A percentile compares a stretch with the other conserved stretches of the same genome.
Evolutionary conservation across 108 stramenopile genomes (phyloP).

Genomic region (Fragilaria crotonensis): DNA sequence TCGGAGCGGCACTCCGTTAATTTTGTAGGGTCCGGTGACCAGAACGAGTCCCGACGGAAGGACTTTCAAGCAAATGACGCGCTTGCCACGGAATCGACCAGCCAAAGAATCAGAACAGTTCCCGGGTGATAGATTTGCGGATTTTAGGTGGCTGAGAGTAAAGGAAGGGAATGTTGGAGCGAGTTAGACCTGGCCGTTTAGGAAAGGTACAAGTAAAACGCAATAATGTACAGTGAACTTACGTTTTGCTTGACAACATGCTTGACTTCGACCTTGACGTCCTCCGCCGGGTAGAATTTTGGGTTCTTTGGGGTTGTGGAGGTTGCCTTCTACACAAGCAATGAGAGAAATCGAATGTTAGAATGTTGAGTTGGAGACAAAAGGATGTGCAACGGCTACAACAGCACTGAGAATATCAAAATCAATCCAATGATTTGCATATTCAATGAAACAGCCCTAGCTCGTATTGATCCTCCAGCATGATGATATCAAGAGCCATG

Average conservation of each 20-base stretch:
- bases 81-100: slow-evolving; percentile 98
- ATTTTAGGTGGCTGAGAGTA: slow-evolving; percentile 73
- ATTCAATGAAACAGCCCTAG: too few relatives aligned
- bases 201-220: too few relatives aligned
- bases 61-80: slow-evolving; percentile 96
- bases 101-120: slow-evolving; percentile 97
- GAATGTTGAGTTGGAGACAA: too few relatives aligned
- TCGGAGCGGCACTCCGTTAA: slow-evolving; percentile 98
- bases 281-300: slow-evolving; percentile 94
- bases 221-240: slow-evolving; percentile 15
- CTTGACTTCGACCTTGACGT: slow-evolving; percentile 57
- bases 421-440: too few relatives aligned
- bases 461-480: too few relatives aligned
- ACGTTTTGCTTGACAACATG: slow-evolving; percentile 70
- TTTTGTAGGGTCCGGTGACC: slow-evolving; percentile 97
- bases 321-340: too few relatives aligned
- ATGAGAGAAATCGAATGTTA: too few relatives aligned
- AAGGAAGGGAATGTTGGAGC: too few relatives aligned
- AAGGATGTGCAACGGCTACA: too few relatives aligned
- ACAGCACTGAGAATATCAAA: too few relatives aligned
- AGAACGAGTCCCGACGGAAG: slow-evolving; percentile 95
- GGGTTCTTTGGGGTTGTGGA: slow-evolving; percentile 26
- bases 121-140: slow-evolving; percentile 95
- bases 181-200: too few relatives aligned
- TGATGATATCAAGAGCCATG: too few relatives aligned